Conservation (phyloP, 2,329 filamentous ascomycete species). For the Fusarium subglutinans region DNA sequence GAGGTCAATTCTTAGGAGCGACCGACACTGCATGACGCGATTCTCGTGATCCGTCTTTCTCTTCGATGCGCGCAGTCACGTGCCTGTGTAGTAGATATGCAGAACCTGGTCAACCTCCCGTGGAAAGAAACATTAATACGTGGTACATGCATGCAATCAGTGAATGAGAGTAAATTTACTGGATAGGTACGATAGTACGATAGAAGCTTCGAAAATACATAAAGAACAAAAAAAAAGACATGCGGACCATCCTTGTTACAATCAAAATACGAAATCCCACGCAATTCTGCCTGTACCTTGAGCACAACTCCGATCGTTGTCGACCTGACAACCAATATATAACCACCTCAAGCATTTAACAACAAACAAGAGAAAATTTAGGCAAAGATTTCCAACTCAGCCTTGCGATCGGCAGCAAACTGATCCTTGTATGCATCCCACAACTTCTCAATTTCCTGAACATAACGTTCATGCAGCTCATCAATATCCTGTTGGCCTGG, state of each 20-base stretch:
- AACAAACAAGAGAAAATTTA: conserved; percentile 43
- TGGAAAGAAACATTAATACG: neutral
- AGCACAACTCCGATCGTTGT: neutral
- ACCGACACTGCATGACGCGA: conserved; percentile 28
- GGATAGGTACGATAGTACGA: neutral
- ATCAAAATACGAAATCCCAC: neutral
- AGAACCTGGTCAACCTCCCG: neutral
- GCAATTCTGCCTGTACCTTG: neutral
- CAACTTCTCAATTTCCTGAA: conserved; percentile 75
- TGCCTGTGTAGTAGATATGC: neutral
- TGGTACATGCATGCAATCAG: neutral
- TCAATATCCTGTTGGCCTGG: conserved; percentile 82
- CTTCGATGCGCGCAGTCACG: conserved; percentile 37
- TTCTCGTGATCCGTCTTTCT: conserved; percentile 29
- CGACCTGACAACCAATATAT: neutral
- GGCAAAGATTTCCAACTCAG: conserved; percentile 74
- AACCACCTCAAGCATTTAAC: neutral
- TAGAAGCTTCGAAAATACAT: neutral
- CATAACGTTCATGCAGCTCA: conserved; percentile 80
- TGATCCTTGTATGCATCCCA: conserved; percentile 83
- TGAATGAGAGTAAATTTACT: neutral
- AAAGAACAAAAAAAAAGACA: neutral
- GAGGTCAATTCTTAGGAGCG: neutral
- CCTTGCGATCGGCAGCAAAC: conserved; percentile 70
- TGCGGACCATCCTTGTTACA: neutral